Evolutionary conservation across 1,139 yeast genomes (phyloP).

Genomic region (Kodamaea ohmeri): DNA sequence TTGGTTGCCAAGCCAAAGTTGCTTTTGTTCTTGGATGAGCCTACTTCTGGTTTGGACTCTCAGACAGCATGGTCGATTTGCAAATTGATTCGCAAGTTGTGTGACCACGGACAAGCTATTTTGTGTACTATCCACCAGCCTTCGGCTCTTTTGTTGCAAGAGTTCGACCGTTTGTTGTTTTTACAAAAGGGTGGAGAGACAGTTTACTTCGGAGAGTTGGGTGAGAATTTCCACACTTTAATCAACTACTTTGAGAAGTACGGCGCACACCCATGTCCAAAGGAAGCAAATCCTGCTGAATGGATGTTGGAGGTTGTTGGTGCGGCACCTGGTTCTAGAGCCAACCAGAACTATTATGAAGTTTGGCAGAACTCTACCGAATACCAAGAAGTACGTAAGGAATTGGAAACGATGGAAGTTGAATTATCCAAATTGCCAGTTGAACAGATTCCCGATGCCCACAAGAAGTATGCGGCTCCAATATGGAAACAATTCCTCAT

Average conservation of each 20-base stretch:
- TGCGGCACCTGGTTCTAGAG: constrained; percentile 75
- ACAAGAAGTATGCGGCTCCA: constrained; percentile 44
- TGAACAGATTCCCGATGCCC: constrained; percentile 32
- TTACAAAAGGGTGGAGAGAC: constrained; percentile 74
- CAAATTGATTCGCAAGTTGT: constrained; percentile 69
- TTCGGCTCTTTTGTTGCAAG: constrained; percentile 71
- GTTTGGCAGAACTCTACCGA: constrained; percentile 66
- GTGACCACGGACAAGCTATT: constrained; percentile 79
- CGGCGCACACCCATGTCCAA: constrained; percentile 60
- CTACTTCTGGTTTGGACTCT: constrained; percentile 90
- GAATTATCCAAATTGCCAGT: constrained; percentile 40
- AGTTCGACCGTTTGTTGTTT: constrained; percentile 72
- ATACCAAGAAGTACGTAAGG: constrained; percentile 40
- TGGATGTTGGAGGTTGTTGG: constrained; percentile 82
- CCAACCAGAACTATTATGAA: constrained; percentile 60
- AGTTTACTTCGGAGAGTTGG: constrained; percentile 79
- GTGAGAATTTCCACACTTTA: constrained; percentile 57
- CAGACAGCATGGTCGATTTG: constrained; percentile 90
- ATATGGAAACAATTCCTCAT: constrained; percentile 45
- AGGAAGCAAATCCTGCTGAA: constrained; percentile 74
- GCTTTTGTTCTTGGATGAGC: constrained; percentile 82
- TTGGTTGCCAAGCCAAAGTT: constrained; percentile 84
- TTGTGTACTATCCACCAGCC: constrained; percentile 85
- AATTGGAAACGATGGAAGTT: constrained; percentile 43
- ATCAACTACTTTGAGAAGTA: constrained; percentile 66